phyloP scores from a whole-genome alignment of 2,329 filamentous ascomycete genomes.

The Trichoderma asperellum region DNA sequence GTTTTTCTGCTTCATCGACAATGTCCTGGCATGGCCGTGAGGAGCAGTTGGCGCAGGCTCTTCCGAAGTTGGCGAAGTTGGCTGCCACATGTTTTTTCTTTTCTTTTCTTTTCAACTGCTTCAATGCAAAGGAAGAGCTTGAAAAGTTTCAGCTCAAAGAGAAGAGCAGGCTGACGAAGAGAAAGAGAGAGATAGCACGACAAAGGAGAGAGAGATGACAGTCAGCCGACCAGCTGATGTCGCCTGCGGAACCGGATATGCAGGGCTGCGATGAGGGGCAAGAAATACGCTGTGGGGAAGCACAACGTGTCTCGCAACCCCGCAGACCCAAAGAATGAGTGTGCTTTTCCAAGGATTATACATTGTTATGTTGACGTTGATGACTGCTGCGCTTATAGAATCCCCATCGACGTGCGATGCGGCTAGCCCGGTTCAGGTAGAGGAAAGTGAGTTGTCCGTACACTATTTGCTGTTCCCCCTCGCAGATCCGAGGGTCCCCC shows the following conservation, averaged over 20 bases:
- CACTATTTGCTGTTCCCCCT: not conserved
- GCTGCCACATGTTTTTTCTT: slow-evolving; percentile 35
- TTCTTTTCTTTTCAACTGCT: not conserved
- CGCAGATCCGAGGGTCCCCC: not conserved
- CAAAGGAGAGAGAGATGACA: not conserved
- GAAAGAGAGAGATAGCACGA: not conserved
- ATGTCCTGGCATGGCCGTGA: slow-evolving; percentile 7
- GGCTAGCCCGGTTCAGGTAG: too few relatives aligned
- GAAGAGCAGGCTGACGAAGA: not conserved
- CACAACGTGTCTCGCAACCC: slow-evolving; percentile 18
- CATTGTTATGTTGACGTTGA: not conserved
- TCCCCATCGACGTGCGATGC: too few relatives aligned
- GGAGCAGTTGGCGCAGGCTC: slow-evolving; percentile 24
- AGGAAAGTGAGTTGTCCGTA: not conserved
- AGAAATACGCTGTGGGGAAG: slow-evolving; percentile 1
- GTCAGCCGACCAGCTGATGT: not conserved
- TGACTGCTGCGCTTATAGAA: not conserved
- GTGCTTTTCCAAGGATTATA: not conserved
- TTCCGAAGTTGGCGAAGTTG: slow-evolving; percentile 31
- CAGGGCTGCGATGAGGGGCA: not conserved
- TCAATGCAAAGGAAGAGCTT: not conserved
- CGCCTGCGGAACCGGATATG: not conserved
- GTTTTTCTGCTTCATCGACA: slow-evolving; percentile 40
- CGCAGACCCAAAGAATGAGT: not conserved
- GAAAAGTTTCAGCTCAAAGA: not conserved